Percentiles rank a stretch among this genome's conserved stretches.
Conservation (phyloP, 2,329 filamentous ascomycete genomes). For the Davidsoniella eucalypti region DNA sequence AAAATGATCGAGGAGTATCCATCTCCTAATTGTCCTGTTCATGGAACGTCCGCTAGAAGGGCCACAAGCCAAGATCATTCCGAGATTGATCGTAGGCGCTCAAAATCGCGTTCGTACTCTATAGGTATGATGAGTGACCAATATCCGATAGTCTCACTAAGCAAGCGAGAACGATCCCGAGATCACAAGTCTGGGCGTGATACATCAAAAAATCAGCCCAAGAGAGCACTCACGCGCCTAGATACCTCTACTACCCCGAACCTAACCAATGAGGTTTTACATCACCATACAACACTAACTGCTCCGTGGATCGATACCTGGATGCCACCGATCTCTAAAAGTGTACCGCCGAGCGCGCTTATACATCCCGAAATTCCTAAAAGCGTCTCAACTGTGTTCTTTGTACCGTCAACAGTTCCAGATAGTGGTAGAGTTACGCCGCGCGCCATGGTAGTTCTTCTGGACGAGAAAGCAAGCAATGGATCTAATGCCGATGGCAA, state of each 20-base stretch:
- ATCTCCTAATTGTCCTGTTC: slow-evolving; percentile 11
- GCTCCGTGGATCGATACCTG: slow-evolving; percentile 10
- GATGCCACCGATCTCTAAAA: slow-evolving; percentile 9
- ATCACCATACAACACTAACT: neutral
- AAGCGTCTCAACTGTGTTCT: neutral
- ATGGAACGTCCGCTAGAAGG: neutral
- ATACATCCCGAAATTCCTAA: neutral
- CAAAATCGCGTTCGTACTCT: slow-evolving; percentile 6
- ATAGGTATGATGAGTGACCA: neutral
- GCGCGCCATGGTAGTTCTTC: slow-evolving; percentile 4
- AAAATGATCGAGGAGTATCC: slow-evolving; percentile 11
- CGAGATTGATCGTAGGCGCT: neutral
- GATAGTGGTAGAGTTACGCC: slow-evolving; percentile 1
- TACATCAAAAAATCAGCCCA: too few relatives aligned
- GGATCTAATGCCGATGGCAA: neutral
- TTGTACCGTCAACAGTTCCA: neutral
- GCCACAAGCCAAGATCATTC: neutral
- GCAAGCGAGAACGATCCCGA: neutral
- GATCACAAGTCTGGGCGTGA: neutral
- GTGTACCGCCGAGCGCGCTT: neutral
- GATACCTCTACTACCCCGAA: neutral
- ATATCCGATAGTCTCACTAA: neutral
- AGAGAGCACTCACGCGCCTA: too few relatives aligned
- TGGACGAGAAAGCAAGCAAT: neutral
- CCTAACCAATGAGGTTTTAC: slow-evolving; percentile 1